Evolutionary conservation across 106 monocot species (phyloP).

Genomic region (Vanilla planifolia): DNA sequence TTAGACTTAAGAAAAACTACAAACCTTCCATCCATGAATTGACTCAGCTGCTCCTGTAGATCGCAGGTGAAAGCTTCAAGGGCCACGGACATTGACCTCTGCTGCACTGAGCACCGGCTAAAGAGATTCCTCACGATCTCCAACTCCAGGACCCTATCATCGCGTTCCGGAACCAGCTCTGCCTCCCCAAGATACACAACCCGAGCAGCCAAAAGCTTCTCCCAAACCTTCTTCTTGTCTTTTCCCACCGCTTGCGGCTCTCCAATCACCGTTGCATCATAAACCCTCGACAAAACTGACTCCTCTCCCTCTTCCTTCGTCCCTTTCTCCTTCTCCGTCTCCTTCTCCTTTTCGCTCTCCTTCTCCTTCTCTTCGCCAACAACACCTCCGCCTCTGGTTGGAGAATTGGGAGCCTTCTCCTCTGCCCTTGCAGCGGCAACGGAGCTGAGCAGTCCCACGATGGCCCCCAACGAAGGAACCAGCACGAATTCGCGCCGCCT

Average conservation of each 20-base stretch:
- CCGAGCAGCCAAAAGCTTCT: constrained; percentile 72
- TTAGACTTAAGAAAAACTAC: no score
- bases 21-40: constrained; percentile 83
- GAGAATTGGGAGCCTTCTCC: constrained; percentile 20
- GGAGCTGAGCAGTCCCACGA: constrained; percentile 22
- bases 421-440: constrained; percentile 22
- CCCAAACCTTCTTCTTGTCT: constrained; percentile 78
- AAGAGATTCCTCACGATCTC: constrained; percentile 71
- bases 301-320: constrained; percentile 19
- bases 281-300: constrained; percentile 52
- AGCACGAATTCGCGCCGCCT: constrained; percentile 48
- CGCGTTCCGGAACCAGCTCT: constrained; percentile 74
- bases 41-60: constrained; percentile 69
- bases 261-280: constrained; percentile 84
- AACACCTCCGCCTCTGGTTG: neutral
- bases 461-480: constrained; percentile 39
- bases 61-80: constrained; percentile 76
- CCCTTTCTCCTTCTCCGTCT: constrained; percentile 12
- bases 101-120: constrained; percentile 50
- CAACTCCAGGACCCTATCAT: constrained; percentile 74
- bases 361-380: constrained; percentile 1
- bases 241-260: constrained; percentile 84
- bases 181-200: constrained; percentile 90
- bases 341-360: constrained; percentile 5
- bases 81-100: constrained; percentile 60